phyloP scores from a whole-genome alignment of 441 rosid species.

The Theobroma grandiflorum region DNA sequence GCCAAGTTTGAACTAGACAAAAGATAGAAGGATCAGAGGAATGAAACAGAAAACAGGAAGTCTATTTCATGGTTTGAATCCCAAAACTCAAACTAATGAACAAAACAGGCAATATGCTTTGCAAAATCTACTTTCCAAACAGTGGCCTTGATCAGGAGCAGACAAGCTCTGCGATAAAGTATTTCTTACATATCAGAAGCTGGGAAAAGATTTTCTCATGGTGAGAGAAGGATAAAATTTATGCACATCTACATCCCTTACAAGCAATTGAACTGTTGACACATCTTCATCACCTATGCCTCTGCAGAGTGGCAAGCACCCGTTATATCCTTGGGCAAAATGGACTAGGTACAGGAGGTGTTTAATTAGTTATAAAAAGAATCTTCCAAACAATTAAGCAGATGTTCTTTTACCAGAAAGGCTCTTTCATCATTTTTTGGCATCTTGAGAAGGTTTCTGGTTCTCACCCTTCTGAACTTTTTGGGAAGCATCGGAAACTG shows the following conservation, averaged over 20 bases:
- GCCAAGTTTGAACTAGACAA: not conserved
- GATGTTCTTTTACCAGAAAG: not conserved
- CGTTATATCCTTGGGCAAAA: not conserved
- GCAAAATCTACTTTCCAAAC: not conserved
- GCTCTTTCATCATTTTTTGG: slow-evolving; percentile 28
- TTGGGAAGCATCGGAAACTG: slow-evolving; percentile 30
- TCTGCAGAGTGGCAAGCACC: not conserved
- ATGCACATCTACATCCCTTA: not conserved
- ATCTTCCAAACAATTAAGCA: not conserved
- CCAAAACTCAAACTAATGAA: not conserved
- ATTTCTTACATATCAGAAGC: not conserved
- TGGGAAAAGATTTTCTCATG: not conserved
- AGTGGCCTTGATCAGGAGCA: not conserved
- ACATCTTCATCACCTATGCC: slow-evolving; percentile 1
- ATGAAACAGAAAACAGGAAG: not conserved
- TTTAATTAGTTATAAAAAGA: not conserved
- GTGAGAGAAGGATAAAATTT: not conserved
- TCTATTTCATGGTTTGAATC: not conserved
- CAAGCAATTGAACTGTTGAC: not conserved
- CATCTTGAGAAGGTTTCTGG: slow-evolving; percentile 33
- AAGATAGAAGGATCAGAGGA: not conserved
- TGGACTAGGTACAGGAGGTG: not conserved
- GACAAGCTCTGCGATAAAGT: slow-evolving; percentile 3
- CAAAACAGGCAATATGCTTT: not conserved
- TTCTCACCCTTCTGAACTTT: slow-evolving; percentile 38